Conservation (phyloP, 2,329 filamentous ascomycete species). For the Fusarium virguliforme region DNA sequence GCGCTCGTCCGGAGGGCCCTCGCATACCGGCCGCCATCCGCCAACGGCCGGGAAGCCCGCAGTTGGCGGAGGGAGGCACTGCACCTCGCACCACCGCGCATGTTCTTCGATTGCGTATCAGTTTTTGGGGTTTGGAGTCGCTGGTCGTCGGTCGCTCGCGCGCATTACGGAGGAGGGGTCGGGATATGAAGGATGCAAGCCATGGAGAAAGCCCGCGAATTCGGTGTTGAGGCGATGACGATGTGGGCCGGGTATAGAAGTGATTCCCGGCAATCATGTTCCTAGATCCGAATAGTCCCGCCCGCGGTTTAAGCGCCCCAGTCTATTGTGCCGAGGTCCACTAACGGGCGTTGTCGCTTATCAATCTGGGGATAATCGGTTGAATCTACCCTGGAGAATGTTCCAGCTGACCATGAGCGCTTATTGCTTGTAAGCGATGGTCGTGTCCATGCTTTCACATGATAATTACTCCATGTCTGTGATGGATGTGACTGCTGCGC, state of each 20-base stretch:
- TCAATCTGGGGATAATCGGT: slow-evolving; percentile 20
- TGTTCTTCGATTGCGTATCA: slow-evolving; percentile 33
- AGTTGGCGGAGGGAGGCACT: slow-evolving; percentile 38
- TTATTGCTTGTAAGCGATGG: neutral
- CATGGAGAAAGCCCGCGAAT: slow-evolving; percentile 47
- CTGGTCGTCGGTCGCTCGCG: slow-evolving; percentile 23
- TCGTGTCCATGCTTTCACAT: slow-evolving; percentile 18
- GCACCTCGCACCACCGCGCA: slow-evolving; percentile 43
- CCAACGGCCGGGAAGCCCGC: slow-evolving; percentile 31
- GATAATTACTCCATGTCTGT: neutral
- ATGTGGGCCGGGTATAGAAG: slow-evolving; percentile 51
- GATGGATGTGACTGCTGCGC: neutral
- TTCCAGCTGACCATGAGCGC: slow-evolving; percentile 16
- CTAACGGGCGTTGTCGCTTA: slow-evolving; percentile 38
- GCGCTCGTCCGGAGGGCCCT: slow-evolving; percentile 47
- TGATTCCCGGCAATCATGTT: slow-evolving; percentile 43
- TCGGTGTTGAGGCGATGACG: slow-evolving; percentile 48
- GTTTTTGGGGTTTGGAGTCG: slow-evolving; percentile 1
- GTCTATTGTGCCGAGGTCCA: slow-evolving; percentile 28
- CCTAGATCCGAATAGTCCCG: slow-evolving; percentile 44
- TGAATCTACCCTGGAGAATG: slow-evolving; percentile 41
- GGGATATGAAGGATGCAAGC: slow-evolving; percentile 25
- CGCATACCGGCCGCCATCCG: slow-evolving; percentile 38
- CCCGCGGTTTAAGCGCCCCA: slow-evolving; percentile 46
- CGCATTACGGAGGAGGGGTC: slow-evolving; percentile 23